Base-by-base conservation (phyloP, 2,329 filamentous ascomycete genomes). In the Monascus ruber region DNA sequence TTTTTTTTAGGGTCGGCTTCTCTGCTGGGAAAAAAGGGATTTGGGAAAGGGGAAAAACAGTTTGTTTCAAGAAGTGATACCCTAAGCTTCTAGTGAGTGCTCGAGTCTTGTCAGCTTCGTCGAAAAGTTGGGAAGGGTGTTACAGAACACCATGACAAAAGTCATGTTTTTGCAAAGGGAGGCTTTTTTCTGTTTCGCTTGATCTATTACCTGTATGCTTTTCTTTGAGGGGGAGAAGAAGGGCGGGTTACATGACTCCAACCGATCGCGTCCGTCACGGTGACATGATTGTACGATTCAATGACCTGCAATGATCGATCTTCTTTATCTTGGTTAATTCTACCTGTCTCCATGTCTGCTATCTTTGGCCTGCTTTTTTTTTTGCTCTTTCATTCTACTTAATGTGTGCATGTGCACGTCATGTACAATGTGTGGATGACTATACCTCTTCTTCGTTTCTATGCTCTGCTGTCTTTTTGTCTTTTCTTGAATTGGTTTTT, bases 281-380 rank as follows among this genome's bases (percentile, higher is more conserved):
- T 44, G 42, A 48, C 48, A 46, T 49, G 49, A 48, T 49, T 51
- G 48, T 51, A 52, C 41, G 49, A 52, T 48, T 52, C 40, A 45
- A 52, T 47, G 49, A 52, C 48, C 45, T 51, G 45, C 47, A 45
- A 48, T 43, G 49, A 52, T 37, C 40, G 39, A 42, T 38, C 39
- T 40, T 44, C 31, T 36, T 43, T 41, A 25, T 37, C 44, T 36
- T 17, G 17, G 17, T 17, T 17, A 17, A 17, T 17, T 17, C 17
- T 3, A 17, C 17, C 17, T 17, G 17, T 17, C 17, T 17, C 17
- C 17, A 17, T 17, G 33, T 37, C 34, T 27, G 9, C 37, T 25
- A 24, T n/a, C 31, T 26, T 37, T 17, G 41, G 26, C 37, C 17
- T 2, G 17, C 17, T 7, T 7, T 31, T 2, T 11, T 31, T 31